phyloP scores from a whole-genome alignment of 768 basidiomycete genomes.

The Ramaria rubella region DNA sequence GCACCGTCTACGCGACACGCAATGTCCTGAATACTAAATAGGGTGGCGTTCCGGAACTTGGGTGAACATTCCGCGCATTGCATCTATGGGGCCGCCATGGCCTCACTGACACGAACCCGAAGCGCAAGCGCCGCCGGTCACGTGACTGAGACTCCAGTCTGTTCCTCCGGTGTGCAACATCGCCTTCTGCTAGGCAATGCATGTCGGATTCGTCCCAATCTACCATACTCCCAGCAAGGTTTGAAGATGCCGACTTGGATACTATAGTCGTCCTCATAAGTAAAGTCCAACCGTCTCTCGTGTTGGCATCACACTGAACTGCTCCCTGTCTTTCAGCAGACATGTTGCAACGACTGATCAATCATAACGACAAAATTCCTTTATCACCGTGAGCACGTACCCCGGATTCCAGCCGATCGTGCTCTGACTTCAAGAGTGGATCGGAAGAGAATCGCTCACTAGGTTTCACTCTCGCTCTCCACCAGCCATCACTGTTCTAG shows the following conservation, averaged over 20 bases:
- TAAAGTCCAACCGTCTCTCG: constrained; percentile 29
- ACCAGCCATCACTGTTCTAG: constrained; percentile 80
- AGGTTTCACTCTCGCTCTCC: constrained; percentile 94
- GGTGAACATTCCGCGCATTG: too few relatives aligned
- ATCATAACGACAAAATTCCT: constrained; percentile 94
- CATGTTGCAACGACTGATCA: constrained; percentile 92
- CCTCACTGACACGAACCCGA: background rate
- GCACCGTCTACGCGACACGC: too few relatives aligned
- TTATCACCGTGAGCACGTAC: constrained; percentile 62
- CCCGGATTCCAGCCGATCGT: constrained; percentile 13
- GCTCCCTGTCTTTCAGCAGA: constrained; percentile 49
- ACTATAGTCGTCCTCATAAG: constrained; percentile 85
- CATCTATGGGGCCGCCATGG: too few relatives aligned
- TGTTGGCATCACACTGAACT: constrained; percentile 14
- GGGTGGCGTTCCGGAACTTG: too few relatives aligned
- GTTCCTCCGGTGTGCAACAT: constrained; percentile 1
- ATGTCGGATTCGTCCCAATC: constrained; percentile 41
- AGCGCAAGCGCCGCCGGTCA: too few relatives aligned
- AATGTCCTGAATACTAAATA: too few relatives aligned
- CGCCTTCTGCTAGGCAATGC: constrained; percentile 4
- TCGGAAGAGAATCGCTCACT: constrained; percentile 76
- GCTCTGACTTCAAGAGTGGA: background rate
- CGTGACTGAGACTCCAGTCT: too few relatives aligned
- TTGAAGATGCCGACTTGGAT: constrained; percentile 81
- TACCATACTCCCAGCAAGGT: constrained; percentile 75